Percentiles rank a stretch among this genome's conserved stretches.
These are phyloP conservation scores for Beverwykella pulmonaria DNA, from an alignment of 495 filamentous ascomycete species.

Conservation along the genomic window DNA sequence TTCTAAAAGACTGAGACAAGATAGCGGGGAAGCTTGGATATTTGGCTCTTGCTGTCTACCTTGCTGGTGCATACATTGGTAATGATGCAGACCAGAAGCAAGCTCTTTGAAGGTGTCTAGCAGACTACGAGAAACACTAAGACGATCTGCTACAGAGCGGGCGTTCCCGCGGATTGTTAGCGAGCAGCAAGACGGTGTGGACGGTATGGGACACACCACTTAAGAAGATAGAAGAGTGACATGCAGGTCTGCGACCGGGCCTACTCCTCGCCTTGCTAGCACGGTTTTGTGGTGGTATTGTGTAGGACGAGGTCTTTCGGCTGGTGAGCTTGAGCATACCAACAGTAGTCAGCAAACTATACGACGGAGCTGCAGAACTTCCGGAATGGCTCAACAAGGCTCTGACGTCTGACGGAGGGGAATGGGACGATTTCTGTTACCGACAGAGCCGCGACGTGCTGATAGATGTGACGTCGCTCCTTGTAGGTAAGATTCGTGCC, in stretches of 20 bases:
- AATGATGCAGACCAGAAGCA: conserved; percentile 27
- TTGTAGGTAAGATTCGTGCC: too few relatives aligned
- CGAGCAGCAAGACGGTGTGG: conserved; percentile 42
- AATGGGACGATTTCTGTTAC: conserved; percentile 40
- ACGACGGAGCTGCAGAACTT: conserved; percentile 15
- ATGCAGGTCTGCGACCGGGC: conserved; percentile 26
- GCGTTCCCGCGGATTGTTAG: conserved; percentile 29
- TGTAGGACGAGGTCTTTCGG: conserved; percentile 39
- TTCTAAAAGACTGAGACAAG: conserved; percentile 25
- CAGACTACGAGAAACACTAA: conserved; percentile 29
- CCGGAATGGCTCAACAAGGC: conserved; percentile 13
- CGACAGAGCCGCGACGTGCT: conserved; percentile 37
- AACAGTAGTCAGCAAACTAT: conserved; percentile 7
- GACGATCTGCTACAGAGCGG: conserved; percentile 37
- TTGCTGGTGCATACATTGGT: conserved; percentile 41
- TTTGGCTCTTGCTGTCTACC: conserved; percentile 40
- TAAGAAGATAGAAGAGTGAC: conserved; percentile 38
- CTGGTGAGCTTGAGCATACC: conserved; percentile 33
- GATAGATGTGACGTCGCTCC: too few relatives aligned
- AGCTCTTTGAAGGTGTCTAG: conserved; percentile 35
- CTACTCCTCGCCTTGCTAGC: conserved; percentile 41
- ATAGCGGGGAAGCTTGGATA: conserved; percentile 36
- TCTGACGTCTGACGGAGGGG: conserved; percentile 27
- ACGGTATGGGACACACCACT: conserved; percentile 43
- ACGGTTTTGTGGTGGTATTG: conserved; percentile 37